Evolutionary conservation across 352 stramenopile species (phyloP), one percentile per base, ranked within the genome.

Genomic region (Pythium coloratum): DNA sequence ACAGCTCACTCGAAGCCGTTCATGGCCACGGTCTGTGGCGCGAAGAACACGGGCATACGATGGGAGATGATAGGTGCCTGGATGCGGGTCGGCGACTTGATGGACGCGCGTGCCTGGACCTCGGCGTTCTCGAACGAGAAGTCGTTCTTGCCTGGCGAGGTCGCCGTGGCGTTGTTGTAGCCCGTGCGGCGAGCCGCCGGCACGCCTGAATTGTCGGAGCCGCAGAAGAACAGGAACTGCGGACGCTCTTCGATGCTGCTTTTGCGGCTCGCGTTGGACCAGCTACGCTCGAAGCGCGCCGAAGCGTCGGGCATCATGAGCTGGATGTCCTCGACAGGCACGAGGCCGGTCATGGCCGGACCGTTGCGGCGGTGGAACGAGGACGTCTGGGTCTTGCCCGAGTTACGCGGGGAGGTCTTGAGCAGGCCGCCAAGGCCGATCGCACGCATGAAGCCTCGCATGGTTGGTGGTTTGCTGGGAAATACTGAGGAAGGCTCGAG

Each of bases 171-270:
- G 60, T 65, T 33, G 61, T 47, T 26, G 57, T 57, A 42, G 54
- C 54, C 55, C 1, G 46, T 32, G 42, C 60, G 60, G 14, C 55
- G 66, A 24, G 44, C 50, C 36, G 67, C 57, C 14, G 69, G 28
- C 13, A 67, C 38, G 6, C 38, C 47, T 24, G 66, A 68, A 24
- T 70, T 76, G 49, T 92, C 84, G n/a, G 72, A 81, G 44, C 84
- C 84, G 42, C 81, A 90, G 71, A 92, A 92, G 75, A 92, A 89
- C 66, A 90, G 77, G 70, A 92, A 89, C 71, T 89, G 81, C 49
- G 75, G 80, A 2, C 70, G 75, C 62, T 90, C 84, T 47, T 71
- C 54, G n/a, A 77, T 81, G 70, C 81, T 89, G 46, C 40, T 67
- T 26, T 64, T 55, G 47, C 68, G 60, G 30, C 46, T 40, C 20